Conservation (phyloP, 148 eudicot genomes). For the Rhododendron ferrugineum region DNA sequence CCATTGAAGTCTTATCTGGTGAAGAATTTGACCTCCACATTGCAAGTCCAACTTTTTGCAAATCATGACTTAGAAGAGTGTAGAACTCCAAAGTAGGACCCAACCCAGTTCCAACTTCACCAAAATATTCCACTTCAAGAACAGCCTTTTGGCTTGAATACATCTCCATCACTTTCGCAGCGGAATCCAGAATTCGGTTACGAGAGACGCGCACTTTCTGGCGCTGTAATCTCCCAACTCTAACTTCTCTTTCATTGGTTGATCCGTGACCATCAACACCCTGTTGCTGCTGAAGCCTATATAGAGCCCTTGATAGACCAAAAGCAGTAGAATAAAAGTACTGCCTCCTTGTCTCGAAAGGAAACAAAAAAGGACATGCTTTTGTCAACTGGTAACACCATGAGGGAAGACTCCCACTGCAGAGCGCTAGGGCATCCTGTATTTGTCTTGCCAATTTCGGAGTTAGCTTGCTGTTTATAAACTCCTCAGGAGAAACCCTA, state of each 20-base stretch:
- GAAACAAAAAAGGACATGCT: constrained; percentile 95
- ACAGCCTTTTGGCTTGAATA: constrained; percentile 98
- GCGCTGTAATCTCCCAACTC: constrained; percentile 91
- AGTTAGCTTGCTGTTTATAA: constrained; percentile 81
- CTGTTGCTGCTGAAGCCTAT: constrained; percentile 95
- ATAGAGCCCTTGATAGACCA: constrained; percentile 86
- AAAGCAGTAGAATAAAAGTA: constrained; percentile 97
- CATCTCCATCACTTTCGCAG: constrained; percentile 99
- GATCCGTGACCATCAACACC: constrained; percentile 91
- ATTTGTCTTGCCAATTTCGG: constrained; percentile 95
- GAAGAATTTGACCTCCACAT: constrained; percentile 81
- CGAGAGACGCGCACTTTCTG: constrained; percentile 98
- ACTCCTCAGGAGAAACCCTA: constrained; percentile 68
- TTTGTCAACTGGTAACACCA: constrained; percentile 98
- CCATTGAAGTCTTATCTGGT: constrained; percentile 39
- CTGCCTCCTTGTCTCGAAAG: constrained; percentile 91
- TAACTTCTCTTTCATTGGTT: constrained; percentile 67
- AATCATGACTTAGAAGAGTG: constrained; percentile 87
- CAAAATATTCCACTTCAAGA: constrained; percentile 98
- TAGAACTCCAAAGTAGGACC: constrained; percentile 97
- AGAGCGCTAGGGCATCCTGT: constrained; percentile 96
- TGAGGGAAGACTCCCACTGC: constrained; percentile 95
- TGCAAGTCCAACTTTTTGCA: constrained; percentile 69
- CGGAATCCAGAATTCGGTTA: constrained; percentile 91
- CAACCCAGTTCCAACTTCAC: constrained; percentile 98